phyloP scores from a whole-genome alignment of 106 monocot species.

The Hemerocallis citrina region DNA sequence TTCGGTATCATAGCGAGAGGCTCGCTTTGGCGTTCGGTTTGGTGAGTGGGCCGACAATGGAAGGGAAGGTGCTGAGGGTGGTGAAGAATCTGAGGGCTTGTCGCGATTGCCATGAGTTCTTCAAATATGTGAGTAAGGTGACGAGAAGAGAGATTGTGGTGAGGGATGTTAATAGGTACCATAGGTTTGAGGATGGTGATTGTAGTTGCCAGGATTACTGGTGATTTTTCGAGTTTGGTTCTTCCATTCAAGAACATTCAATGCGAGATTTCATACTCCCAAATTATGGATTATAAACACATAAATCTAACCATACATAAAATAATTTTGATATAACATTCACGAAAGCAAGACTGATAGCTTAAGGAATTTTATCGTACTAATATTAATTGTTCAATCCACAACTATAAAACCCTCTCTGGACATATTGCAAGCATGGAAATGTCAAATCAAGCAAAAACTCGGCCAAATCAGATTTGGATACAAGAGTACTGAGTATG shows the following conservation, averaged over 20 bases:
- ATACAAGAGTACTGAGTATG: conserved; percentile 30
- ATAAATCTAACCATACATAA: no score
- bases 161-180: conserved; percentile 64
- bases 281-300: no score
- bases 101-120: conserved; percentile 53
- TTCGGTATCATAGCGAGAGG: conserved; percentile 60
- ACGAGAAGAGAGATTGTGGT: conserved; percentile 46
- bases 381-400: conserved; percentile 25
- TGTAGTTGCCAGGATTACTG: conserved; percentile 52
- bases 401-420: conserved; percentile 55
- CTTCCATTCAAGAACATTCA: no score
- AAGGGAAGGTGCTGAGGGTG: conserved; percentile 41
- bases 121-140: conserved; percentile 35
- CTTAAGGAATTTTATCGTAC: no score
- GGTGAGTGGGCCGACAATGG: conserved; percentile 13
- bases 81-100: conserved; percentile 75
- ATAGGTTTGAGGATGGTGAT: conserved; percentile 35
- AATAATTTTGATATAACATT: no score
- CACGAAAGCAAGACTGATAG: no score
- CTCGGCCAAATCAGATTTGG: conserved; percentile 49
- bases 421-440: conserved; percentile 64
- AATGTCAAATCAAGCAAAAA: conserved; percentile 56
- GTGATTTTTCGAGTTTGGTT: conserved; percentile 22
- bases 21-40: conserved; percentile 48
- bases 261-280: no score